Conservation (phyloP, 495 filamentous ascomycete species). For the Neurospora tetraspora region DNA sequence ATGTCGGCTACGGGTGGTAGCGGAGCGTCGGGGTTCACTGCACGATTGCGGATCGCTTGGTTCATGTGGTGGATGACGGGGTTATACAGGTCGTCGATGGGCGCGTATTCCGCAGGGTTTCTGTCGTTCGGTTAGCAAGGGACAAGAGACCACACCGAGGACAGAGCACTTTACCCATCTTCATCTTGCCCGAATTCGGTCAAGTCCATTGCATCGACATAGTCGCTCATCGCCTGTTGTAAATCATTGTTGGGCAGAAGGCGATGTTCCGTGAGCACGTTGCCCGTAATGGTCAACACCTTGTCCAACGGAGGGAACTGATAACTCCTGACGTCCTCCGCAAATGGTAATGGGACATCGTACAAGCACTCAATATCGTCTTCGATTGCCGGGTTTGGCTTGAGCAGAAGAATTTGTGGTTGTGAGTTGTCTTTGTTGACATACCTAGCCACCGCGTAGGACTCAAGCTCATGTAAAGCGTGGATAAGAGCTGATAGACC, state of each 20-base stretch:
- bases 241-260: slow-evolving; percentile 73
- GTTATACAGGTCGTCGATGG: slow-evolving; percentile 79
- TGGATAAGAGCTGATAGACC: slow-evolving; percentile 86
- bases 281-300: slow-evolving; percentile 84
- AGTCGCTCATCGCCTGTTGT: slow-evolving; percentile 72
- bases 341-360: slow-evolving; percentile 88
- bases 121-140: slow-evolving; percentile 35
- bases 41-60: slow-evolving; percentile 72
- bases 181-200: slow-evolving; percentile 48
- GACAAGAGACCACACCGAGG: background rate
- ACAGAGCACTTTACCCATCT: slow-evolving; percentile 46
- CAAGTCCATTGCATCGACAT: slow-evolving; percentile 91
- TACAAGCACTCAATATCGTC: slow-evolving; percentile 78
- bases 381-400: slow-evolving; percentile 69
- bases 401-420: slow-evolving; percentile 71
- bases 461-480: slow-evolving; percentile 74
- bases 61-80: slow-evolving; percentile 86
- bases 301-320: slow-evolving; percentile 84
- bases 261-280: slow-evolving; percentile 69
- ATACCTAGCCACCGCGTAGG: slow-evolving; percentile 78
- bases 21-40: slow-evolving; percentile 59
- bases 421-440: slow-evolving; percentile 71
- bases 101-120: slow-evolving; percentile 59
- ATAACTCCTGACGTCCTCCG: slow-evolving; percentile 83
- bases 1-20: slow-evolving; percentile 57